phyloP scores from a whole-genome alignment of 2,329 filamentous ascomycete genomes.

The Penicillium sp. region DNA sequence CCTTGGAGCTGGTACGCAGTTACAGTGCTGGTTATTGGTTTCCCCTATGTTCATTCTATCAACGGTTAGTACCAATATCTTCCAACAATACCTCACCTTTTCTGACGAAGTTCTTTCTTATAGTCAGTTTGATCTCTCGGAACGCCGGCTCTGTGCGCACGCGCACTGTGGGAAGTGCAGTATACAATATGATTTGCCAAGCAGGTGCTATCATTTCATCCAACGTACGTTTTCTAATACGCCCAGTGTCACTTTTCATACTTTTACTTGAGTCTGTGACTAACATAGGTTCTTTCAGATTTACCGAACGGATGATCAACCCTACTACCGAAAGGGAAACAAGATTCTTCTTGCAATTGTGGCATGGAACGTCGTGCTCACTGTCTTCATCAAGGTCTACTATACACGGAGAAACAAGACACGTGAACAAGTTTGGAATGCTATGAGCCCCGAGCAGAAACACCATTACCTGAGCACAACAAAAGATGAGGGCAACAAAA shows the following conservation, averaged over 20 bases:
- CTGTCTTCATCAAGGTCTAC: constrained; percentile 48
- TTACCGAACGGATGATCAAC: constrained; percentile 51
- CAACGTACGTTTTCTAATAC: constrained; percentile 19
- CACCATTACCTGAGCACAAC: constrained; percentile 44
- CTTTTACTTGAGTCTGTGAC: rapidly evolving
- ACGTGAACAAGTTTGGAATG: constrained; percentile 50
- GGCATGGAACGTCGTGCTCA: constrained; percentile 48
- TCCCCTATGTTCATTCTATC: constrained; percentile 56
- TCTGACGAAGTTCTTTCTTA: background rate
- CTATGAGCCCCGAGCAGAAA: constrained; percentile 49
- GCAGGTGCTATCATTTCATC: constrained; percentile 31
- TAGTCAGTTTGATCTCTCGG: constrained; percentile 24
- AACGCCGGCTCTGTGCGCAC: constrained; percentile 35
- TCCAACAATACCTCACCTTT: background rate
- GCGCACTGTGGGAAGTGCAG: constrained; percentile 30
- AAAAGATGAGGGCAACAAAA: constrained; percentile 45
- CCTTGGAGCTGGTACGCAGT: constrained; percentile 54
- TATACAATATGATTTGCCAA: constrained; percentile 40
- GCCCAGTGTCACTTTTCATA: background rate
- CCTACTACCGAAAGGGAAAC: constrained; percentile 58
- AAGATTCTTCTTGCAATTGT: constrained; percentile 55
- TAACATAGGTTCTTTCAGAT: constrained; percentile 38
- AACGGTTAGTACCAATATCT: constrained; percentile 25
- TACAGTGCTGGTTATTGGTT: constrained; percentile 39
- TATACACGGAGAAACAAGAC: constrained; percentile 48